Evolutionary conservation across 1,139 yeast genomes (phyloP), one percentile per base, ranked within the genome.

Genomic region (Debaryomyces subglobosus): DNA sequence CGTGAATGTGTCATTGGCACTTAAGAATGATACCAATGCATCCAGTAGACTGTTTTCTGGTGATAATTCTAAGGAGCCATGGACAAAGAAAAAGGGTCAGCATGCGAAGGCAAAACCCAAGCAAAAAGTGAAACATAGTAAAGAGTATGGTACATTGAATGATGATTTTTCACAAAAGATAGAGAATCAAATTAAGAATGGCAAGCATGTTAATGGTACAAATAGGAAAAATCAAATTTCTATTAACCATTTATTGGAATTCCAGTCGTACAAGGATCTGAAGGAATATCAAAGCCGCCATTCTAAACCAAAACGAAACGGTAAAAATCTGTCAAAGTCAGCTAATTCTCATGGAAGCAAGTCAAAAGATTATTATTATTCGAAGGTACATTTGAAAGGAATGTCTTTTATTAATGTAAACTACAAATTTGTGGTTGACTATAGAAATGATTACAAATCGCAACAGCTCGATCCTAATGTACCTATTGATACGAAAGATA

Each of bases 341-440:
- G 15, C 33, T 39, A 9, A 49, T 46, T 43, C 48, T 49, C 44
- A 39, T 18, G 41, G 44, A 16, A 36, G 21, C 10, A 44, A 44
- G 16, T 16, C 39, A 8, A 46, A 37, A 32, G 45, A 40, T 18
- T 44, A 45, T 20, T 39, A 35, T 21, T 49, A 48, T 10, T 47
- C 53, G 6, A 67, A 64, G 44, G 58, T 72, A 13, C 81, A 77
- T 46, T 68, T 87, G 16, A 82, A 81, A 24, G 96, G 96, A 3
- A 81, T 85, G 69, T 74, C 84, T 4, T 92, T 85, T 58, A 85
- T 91, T 52, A 94, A 94, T 63, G 92, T 92, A 29, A 87, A 89
- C 60, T 92, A 88, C 63, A 82, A 90, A 57, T 88, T 94, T 61
- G 79, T 94, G 16, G 89, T 94, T 20, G 89, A 88, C 58, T 75